Conservation (phyloP, 495 filamentous ascomycete genomes). For the Neurospora sp. region DNA sequence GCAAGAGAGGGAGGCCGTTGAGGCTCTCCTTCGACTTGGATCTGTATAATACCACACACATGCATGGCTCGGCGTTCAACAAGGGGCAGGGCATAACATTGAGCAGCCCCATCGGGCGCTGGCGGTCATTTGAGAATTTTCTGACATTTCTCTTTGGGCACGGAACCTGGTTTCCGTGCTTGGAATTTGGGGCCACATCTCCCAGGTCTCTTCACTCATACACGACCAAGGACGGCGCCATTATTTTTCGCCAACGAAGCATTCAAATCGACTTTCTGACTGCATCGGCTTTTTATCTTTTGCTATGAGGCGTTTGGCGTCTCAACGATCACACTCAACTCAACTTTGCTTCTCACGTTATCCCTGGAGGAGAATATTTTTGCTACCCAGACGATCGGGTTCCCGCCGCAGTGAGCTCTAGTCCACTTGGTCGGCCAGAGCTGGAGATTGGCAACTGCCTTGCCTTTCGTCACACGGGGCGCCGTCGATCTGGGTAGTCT, state of each 20-base stretch:
- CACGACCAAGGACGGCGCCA: not conserved
- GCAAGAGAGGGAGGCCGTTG: conserved; percentile 75
- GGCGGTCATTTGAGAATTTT: not conserved
- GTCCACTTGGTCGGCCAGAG: not conserved
- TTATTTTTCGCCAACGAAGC: not conserved
- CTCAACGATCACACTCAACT: not conserved
- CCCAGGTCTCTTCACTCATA: not conserved
- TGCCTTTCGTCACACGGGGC: not conserved
- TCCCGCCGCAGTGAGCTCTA: not conserved
- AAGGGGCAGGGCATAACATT: conserved; percentile 7
- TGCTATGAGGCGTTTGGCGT: not conserved
- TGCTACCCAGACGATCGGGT: not conserved
- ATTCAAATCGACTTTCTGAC: not conserved
- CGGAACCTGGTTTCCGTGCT: not conserved
- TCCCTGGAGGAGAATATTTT: not conserved
- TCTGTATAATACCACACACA: conserved; percentile 59
- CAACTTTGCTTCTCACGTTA: not conserved
- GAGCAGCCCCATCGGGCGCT: not conserved
- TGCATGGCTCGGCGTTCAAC: conserved; percentile 39
- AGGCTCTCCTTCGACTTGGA: conserved; percentile 73
- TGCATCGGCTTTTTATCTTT: not conserved
- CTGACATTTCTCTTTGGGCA: not conserved
- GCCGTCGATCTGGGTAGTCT: not conserved
- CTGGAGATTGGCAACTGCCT: not conserved
- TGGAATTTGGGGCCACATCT: not conserved